phyloP scores from a whole-genome alignment of 2,329 filamentous ascomycete genomes.

The Bipolaris oryzae region DNA sequence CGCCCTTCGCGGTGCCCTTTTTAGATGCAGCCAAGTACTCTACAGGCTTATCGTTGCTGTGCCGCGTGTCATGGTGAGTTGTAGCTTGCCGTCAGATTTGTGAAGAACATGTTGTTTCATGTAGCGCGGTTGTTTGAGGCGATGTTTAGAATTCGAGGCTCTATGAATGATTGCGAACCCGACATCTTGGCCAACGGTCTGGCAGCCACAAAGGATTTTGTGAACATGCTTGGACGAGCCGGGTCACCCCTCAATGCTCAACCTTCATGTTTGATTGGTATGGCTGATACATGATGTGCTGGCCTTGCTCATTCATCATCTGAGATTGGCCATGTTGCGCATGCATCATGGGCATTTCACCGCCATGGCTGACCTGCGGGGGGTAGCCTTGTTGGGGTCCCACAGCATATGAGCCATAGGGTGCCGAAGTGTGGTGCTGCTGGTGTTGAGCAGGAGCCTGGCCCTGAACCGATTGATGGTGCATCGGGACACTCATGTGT shows the following conservation, averaged over 20 bases:
- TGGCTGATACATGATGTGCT: slow-evolving; percentile 48
- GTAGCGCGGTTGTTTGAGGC: not conserved
- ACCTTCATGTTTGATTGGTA: slow-evolving; percentile 49
- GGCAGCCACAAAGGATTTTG: slow-evolving; percentile 13
- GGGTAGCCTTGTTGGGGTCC: slow-evolving; percentile 41
- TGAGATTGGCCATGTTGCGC: slow-evolving; percentile 40
- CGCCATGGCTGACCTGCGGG: slow-evolving; percentile 43
- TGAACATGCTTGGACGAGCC: slow-evolving; percentile 11
- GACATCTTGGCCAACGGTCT: slow-evolving; percentile 13
- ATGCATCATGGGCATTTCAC: slow-evolving; percentile 49
- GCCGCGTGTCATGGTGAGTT: slow-evolving; percentile 10
- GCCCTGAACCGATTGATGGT: slow-evolving; percentile 36
- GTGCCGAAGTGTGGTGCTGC: slow-evolving; percentile 37
- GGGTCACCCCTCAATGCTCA: slow-evolving; percentile 38
- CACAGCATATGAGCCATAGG: slow-evolving; percentile 37
- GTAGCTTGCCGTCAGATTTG: not conserved
- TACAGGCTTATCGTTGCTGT: slow-evolving; percentile 5
- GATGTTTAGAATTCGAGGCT: slow-evolving; percentile 9
- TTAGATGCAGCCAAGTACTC: not conserved
- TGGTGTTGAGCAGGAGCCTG: slow-evolving; percentile 33
- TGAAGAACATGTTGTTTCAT: slow-evolving; percentile 1
- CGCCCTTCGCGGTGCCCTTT: slow-evolving; percentile 7
- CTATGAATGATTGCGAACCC: slow-evolving; percentile 1
- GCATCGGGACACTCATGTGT: slow-evolving; percentile 47
- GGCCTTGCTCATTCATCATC: slow-evolving; percentile 49